Evolutionary conservation across 2,329 filamentous ascomycete genomes (phyloP).

Genomic region (Talaromyces sp.): DNA sequence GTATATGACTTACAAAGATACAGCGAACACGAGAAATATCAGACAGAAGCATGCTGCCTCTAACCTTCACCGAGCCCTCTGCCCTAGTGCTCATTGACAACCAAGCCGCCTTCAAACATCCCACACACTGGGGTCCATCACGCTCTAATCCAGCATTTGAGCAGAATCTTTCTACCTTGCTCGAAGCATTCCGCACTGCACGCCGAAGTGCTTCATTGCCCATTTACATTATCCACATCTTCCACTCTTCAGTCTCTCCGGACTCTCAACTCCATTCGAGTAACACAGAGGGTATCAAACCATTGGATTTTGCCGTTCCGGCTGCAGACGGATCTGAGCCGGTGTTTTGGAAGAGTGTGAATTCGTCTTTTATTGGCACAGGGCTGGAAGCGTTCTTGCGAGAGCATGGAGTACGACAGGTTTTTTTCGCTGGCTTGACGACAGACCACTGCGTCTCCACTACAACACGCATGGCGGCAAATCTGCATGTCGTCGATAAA

Average conservation of each 20-base stretch:
- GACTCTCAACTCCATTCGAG: constrained; percentile 38
- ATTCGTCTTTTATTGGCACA: constrained; percentile 49
- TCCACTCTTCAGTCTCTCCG: constrained; percentile 41
- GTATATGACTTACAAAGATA: background rate
- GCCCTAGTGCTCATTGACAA: constrained; percentile 50
- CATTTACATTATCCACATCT: constrained; percentile 45
- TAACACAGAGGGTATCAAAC: constrained; percentile 26
- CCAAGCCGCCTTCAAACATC: constrained; percentile 43
- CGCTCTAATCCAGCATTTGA: constrained; percentile 48
- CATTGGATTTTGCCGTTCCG: constrained; percentile 31
- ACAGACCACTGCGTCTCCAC: constrained; percentile 53
- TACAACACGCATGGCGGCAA: constrained; percentile 48
- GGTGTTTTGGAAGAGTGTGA: constrained; percentile 45
- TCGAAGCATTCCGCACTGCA: constrained; percentile 36
- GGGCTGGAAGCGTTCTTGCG: constrained; percentile 39
- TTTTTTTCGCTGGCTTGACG: constrained; percentile 44
- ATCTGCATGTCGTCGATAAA: constrained; percentile 43
- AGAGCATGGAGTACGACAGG: constrained; percentile 33
- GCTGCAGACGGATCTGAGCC: constrained; percentile 34
- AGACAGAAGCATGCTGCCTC: constrained; percentile 3
- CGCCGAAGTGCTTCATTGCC: constrained; percentile 12
- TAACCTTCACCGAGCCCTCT: constrained; percentile 28
- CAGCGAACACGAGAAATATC: background rate
- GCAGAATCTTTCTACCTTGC: constrained; percentile 39
- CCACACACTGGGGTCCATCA: constrained; percentile 38